These are phyloP conservation scores for Fusarium goolgardi DNA, from an alignment of 2,329 filamentous ascomycete genomes.

Conservation along the genomic window DNA sequence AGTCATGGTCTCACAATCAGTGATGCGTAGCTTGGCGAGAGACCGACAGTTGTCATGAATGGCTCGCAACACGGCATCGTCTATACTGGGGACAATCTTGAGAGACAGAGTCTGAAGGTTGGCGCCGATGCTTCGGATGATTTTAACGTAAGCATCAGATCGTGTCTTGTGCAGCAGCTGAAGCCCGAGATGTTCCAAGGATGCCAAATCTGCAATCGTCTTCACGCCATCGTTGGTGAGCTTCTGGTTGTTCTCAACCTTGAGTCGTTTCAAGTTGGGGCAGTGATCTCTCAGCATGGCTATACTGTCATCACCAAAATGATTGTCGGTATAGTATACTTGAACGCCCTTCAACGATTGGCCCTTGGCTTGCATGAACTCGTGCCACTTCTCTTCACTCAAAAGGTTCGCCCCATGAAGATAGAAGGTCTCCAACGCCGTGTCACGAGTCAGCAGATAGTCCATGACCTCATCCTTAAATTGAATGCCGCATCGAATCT, in stretches of 20 bases:
- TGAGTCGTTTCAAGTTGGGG: conserved; percentile 77
- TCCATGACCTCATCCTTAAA: conserved; percentile 88
- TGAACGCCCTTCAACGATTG: conserved; percentile 74
- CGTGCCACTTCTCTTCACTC: conserved; percentile 78
- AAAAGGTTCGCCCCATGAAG: conserved; percentile 88
- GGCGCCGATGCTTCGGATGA: conserved; percentile 72
- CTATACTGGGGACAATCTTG: conserved; percentile 71
- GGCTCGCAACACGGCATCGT: conserved; percentile 75
- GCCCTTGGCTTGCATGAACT: conserved; percentile 75
- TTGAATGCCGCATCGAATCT: conserved; percentile 87
- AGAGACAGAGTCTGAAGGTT: conserved; percentile 83
- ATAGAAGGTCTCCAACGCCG: conserved; percentile 76
- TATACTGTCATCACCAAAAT: conserved; percentile 79
- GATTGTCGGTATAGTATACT: conserved; percentile 84
- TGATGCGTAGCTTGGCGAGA: conserved; percentile 83
- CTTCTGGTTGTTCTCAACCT: conserved; percentile 83
- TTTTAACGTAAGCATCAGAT: conserved; percentile 66
- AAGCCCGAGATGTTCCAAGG: conserved; percentile 80
- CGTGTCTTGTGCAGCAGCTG: conserved; percentile 70
- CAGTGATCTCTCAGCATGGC: conserved; percentile 71
- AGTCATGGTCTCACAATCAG: conserved; percentile 78
- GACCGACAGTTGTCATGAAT: conserved; percentile 76
- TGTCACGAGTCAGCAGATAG: conserved; percentile 80
- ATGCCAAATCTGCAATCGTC: conserved; percentile 69
- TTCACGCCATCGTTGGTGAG: conserved; percentile 74